A percentile compares a stretch with the other conserved stretches of the same genome.
Evolutionary conservation across 352 stramenopile genomes (phyloP).

Genomic region (Phytophthora uliginosa): DNA sequence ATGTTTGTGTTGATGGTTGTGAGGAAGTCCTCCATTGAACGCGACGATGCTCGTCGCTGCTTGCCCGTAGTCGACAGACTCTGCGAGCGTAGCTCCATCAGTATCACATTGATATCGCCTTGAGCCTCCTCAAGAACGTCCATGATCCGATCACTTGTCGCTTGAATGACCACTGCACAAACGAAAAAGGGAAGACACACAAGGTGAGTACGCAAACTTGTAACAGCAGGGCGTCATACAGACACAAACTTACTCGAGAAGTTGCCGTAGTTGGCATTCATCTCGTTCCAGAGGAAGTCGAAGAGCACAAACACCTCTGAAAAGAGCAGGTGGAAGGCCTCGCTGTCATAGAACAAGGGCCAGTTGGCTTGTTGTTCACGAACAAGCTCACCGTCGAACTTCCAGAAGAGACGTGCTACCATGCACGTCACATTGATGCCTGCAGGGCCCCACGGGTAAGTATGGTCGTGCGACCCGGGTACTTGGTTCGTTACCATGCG

Average conservation of each 20-base stretch:
- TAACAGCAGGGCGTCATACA: neutral
- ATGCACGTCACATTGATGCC: slow-evolving; percentile 92
- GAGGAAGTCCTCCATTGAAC: slow-evolving; percentile 79
- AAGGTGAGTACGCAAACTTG: slow-evolving; percentile 2
- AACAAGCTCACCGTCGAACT: slow-evolving; percentile 78
- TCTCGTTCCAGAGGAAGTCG: slow-evolving; percentile 86
- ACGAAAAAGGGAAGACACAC: slow-evolving; percentile 10
- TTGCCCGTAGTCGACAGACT: slow-evolving; percentile 50
- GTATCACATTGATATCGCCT: slow-evolving; percentile 63
- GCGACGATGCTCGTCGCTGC: slow-evolving; percentile 61
- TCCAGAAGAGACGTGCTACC: slow-evolving; percentile 84
- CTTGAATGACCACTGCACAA: slow-evolving; percentile 80
- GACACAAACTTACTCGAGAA: slow-evolving; percentile 67
- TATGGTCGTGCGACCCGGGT: slow-evolving; percentile 82
- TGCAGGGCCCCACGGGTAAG: slow-evolving; percentile 86
- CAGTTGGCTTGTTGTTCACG: slow-evolving; percentile 74
- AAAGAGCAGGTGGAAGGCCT: slow-evolving; percentile 86
- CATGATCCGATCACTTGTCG: slow-evolving; percentile 72
- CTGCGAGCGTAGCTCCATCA: slow-evolving; percentile 72
- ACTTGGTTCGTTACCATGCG: slow-evolving; percentile 85
- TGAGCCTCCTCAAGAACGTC: slow-evolving; percentile 81
- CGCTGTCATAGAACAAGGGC: slow-evolving; percentile 73
- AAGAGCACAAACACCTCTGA: slow-evolving; percentile 88
- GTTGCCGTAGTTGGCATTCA: slow-evolving; percentile 89
- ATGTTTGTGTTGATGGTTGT: slow-evolving; percentile 71